Percentiles rank a stretch among this genome's conserved stretches.
phyloP scores from a whole-genome alignment of 495 filamentous ascomycete species.

The Trichoderma asperelloides region DNA sequence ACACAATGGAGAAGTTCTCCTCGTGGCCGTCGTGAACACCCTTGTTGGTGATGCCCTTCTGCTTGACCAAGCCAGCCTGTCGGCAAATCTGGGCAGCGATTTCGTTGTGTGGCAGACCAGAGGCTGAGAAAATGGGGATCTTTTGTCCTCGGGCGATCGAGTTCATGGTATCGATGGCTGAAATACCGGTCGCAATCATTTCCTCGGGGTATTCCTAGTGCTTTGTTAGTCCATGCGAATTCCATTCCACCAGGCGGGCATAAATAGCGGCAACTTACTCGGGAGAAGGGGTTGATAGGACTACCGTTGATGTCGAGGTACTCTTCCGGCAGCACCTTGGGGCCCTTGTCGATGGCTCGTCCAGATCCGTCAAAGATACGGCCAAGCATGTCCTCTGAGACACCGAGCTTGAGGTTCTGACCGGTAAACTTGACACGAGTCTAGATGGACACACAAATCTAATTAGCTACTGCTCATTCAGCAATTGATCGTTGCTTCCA shows the following conservation, averaged over 20 bases:
- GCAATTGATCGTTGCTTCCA: constrained; percentile 5
- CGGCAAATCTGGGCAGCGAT: constrained; percentile 97
- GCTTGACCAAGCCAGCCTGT: constrained; percentile 85
- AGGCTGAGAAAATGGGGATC: constrained; percentile 98
- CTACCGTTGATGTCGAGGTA: constrained; percentile 98
- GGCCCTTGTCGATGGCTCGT: constrained; percentile 94
- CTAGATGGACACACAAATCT: constrained; percentile 31
- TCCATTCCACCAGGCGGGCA: not conserved
- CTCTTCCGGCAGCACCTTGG: constrained; percentile 95
- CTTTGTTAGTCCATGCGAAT: constrained; percentile 11
- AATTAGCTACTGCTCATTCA: not conserved
- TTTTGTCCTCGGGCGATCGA: constrained; percentile 99
- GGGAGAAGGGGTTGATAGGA: constrained; percentile 96
- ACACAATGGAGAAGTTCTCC: constrained; percentile 99
- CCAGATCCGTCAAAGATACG: constrained; percentile 98
- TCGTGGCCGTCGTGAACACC: constrained; percentile 94
- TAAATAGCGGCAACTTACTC: constrained; percentile 46
- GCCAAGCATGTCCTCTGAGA: constrained; percentile 98
- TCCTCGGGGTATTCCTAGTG: constrained; percentile 91
- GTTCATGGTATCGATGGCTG: constrained; percentile 99
- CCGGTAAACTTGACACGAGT: constrained; percentile 96
- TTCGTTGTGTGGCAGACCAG: constrained; percentile 98
- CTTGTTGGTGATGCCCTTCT: constrained; percentile 70
- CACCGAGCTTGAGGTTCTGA: constrained; percentile 92
- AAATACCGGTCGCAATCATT: constrained; percentile 99